Conservation (phyloP, 805 yeast species). For the Wickerhamiella brachini region DNA sequence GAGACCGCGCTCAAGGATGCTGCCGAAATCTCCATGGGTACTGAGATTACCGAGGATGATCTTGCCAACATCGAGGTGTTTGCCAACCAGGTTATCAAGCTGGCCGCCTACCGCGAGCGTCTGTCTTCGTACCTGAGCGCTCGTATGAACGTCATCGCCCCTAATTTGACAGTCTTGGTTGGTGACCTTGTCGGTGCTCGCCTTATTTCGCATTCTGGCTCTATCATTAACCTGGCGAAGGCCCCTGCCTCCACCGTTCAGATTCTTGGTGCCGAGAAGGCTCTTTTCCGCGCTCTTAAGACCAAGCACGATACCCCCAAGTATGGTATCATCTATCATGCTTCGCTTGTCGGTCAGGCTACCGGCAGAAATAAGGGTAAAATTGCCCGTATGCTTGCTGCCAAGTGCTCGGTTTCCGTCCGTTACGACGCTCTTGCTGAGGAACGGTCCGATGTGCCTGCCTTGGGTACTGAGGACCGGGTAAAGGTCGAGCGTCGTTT, state of each 20-base stretch:
- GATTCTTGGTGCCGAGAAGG: conserved; percentile 98
- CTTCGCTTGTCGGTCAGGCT: conserved; percentile 95
- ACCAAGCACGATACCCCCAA: conserved; percentile 98
- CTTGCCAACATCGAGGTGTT: conserved; percentile 74
- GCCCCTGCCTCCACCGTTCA: conserved; percentile 98
- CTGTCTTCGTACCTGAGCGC: conserved; percentile 78
- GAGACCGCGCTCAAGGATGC: conserved; percentile 89
- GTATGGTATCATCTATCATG: conserved; percentile 93
- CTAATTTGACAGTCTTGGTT: conserved; percentile 86
- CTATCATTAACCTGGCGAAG: conserved; percentile 85
- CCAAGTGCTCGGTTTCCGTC: conserved; percentile 92
- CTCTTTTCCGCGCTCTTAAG: conserved; percentile 94
- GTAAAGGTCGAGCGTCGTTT: conserved; percentile 89
- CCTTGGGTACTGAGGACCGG: conserved; percentile 81
- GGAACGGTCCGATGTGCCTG: conserved; percentile 92
- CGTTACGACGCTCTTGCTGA: conserved; percentile 96
- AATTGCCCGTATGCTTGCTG: conserved; percentile 96
- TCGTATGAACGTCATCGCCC: conserved; percentile 98
- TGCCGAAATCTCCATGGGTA: conserved; percentile 99
- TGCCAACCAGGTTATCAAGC: conserved; percentile 93
- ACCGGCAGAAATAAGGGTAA: conserved; percentile 97
- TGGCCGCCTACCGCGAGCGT: conserved; percentile 93
- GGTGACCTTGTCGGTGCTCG: conserved; percentile 99
- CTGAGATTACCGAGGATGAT: conserved; percentile 89
- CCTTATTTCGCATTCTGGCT: conserved; percentile 94